Conservation (phyloP, 768 basidiomycete species). For the Phaeolepiota aurea region DNA sequence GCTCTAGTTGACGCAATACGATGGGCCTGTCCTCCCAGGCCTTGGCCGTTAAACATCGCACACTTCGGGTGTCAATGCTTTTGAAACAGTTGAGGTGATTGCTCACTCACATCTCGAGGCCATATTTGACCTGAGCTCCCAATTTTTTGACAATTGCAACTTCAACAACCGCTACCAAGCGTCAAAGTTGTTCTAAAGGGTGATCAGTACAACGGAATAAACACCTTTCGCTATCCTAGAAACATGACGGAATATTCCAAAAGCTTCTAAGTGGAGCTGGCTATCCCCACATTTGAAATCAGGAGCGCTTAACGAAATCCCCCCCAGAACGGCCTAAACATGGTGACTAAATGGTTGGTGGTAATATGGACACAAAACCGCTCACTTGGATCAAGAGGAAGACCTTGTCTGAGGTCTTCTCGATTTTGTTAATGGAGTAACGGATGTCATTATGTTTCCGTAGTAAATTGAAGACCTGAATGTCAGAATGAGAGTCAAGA, state of each 20-base stretch:
- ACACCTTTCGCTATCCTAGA: conserved; percentile 69
- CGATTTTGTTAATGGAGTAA: conserved; percentile 63
- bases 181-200: conserved; percentile 4
- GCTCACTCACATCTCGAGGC: conserved; percentile 63
- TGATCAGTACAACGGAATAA: conserved; percentile 2
- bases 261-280: conserved; percentile 63
- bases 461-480: conserved; percentile 56
- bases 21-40: conserved; percentile 89
- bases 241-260: conserved; percentile 67
- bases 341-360: conserved; percentile 2
- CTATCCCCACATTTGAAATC: conserved; percentile 70
- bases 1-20: conserved; percentile 79
- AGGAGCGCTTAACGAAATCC: conserved; percentile 56
- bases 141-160: conserved; percentile 57
- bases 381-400: conserved; percentile 73
- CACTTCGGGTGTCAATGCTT: conserved; percentile 27
- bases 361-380: background rate
- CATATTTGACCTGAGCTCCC: conserved; percentile 63
- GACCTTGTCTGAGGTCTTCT: conserved; percentile 69
- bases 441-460: conserved; percentile 71
- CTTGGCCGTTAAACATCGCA: conserved; percentile 72
- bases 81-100: background rate
- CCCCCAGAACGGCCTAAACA: conserved; percentile 59
- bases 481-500: background rate
- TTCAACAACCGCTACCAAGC: conserved; percentile 62